These are phyloP conservation scores for Botrytis elliptica DNA, from an alignment of 2,329 filamentous ascomycete species.

Conservation along the genomic window DNA sequence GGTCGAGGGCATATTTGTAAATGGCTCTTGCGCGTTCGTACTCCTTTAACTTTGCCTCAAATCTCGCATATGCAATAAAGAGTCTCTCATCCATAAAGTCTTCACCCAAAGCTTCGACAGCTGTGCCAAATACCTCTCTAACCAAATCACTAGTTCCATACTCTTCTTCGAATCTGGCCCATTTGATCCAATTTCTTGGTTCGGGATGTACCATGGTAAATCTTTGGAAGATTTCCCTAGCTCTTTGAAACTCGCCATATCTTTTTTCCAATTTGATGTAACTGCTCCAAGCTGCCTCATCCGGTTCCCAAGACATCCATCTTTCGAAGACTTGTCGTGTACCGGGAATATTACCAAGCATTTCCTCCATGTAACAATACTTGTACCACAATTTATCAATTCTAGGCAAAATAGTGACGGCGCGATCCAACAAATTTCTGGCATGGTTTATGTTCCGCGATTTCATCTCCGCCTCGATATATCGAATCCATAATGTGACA, in stretches of 20 bases:
- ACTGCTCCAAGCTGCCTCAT: conserved; percentile 90
- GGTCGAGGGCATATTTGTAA: conserved; percentile 94
- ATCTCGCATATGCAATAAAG: conserved; percentile 93
- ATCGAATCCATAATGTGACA: conserved; percentile 84
- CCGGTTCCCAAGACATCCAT: conserved; percentile 98
- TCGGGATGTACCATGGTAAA: conserved; percentile 94
- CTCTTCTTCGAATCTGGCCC: conserved; percentile 96
- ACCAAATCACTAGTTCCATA: conserved; percentile 89
- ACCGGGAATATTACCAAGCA: conserved; percentile 87
- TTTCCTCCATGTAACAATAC: conserved; percentile 99
- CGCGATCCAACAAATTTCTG: conserved; percentile 87
- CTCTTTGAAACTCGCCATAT: conserved; percentile 87
- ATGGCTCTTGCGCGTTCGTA: conserved; percentile 91
- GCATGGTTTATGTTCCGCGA: conserved; percentile 94
- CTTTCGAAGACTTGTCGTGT: conserved; percentile 93
- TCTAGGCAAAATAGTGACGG: conserved; percentile 86
- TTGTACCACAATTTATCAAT: conserved; percentile 99
- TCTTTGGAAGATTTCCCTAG: conserved; percentile 83
- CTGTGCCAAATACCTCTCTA: conserved; percentile 83
- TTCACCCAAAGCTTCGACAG: conserved; percentile 86
- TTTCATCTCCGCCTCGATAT: conserved; percentile 97
- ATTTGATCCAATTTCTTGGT: conserved; percentile 97
- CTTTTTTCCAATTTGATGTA: conserved; percentile 98
- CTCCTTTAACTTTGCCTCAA: conserved; percentile 92
- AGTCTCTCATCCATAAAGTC: conserved; percentile 95